phyloP scores from a whole-genome alignment of 163 green algal species.

The Trebouxiophyceae sp. region DNA sequence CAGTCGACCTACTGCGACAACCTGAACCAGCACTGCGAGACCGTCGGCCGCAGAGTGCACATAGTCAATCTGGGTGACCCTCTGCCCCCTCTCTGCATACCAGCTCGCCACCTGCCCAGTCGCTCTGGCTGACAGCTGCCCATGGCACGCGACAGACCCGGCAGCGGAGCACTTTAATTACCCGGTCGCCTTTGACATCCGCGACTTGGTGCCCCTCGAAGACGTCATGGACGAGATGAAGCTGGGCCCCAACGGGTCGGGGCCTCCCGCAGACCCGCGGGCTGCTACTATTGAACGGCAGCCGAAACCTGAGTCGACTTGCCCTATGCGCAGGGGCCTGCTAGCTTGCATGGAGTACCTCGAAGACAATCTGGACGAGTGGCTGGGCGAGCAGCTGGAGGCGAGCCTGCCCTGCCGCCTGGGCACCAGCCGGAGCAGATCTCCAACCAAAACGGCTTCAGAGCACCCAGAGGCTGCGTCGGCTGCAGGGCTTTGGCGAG shows the following conservation, averaged over 20 bases:
- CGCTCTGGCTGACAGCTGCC: background rate
- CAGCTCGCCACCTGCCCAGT: background rate
- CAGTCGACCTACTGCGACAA: constrained; percentile 95
- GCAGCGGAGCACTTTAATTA: constrained; percentile 95
- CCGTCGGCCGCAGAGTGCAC: constrained; percentile 71
- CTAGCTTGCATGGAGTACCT: constrained; percentile 99
- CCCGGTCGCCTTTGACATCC: constrained; percentile 85
- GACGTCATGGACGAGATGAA: constrained; percentile 95
- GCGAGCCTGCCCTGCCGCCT: constrained; percentile 16
- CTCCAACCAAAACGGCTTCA: too few relatives aligned
- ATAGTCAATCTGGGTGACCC: constrained; percentile 89
- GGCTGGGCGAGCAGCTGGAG: constrained; percentile 85
- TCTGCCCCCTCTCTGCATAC: background rate
- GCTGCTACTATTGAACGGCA: background rate
- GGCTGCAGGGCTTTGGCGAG: constrained; percentile 65
- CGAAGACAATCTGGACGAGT: constrained; percentile 94
- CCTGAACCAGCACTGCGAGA: constrained; percentile 90
- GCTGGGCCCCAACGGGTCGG: constrained; percentile 93
- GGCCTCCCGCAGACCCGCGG: background rate
- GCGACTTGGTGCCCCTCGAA: constrained; percentile 89
- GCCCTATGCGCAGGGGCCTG: constrained; percentile 51
- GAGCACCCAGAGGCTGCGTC: too few relatives aligned
- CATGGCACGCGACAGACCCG: constrained; percentile 68
- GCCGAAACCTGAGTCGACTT: background rate
- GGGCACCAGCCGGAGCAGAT: too few relatives aligned